Base-by-base conservation (phyloP, 768 basidiomycete genomes). In the Suillus clintonianus region DNA sequence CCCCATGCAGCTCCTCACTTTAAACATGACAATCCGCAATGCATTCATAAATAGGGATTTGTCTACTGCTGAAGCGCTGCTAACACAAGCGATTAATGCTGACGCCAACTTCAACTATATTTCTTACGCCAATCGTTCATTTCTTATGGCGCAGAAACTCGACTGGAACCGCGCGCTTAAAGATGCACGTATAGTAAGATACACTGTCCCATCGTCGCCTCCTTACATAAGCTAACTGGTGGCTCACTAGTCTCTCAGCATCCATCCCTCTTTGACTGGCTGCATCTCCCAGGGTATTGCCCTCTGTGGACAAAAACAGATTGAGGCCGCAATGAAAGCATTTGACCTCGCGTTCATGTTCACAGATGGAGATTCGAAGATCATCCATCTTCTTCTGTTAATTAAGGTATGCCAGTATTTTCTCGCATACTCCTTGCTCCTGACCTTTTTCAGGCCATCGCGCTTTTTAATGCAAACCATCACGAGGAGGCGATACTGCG, bases 331-430 rank as follows among this genome's bases (percentile, higher is more conserved):
- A 10, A 56, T 24, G 54, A 37, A 37, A 37, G 22, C 54, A 24
- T 56, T 56, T 37, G 54, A 56, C 34, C 22, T 56, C 14, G 54
- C 54, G 15, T 56, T 56, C 54, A 24, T 56, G 37, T 56, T 37
- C 22, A 15, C 19, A 11, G 30, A 36, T 15, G 22, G 8, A 56
- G 36, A 37, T 56, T 36, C 36, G 7, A 36, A 56, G 36, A 24
- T 9, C 4, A 56, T 22, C 8, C 54, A 15, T 36, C 4, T 55
- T 15, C n/a, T 56, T 37, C 15, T 56, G 4, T 56, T 56, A 36
- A 37, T 56, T 5, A 37, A 56, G 54, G 54, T 9, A 56, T 9
- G 36, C 24, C 6, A 15, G 4, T 17, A 1, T 22, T 37, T n/a
- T 24, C 22, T 22, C 4, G 15, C 8, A 13, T 55, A 22, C 14